phyloP scores from a whole-genome alignment of 345 rosid genomes.

The Capsella bursapastoris region DNA sequence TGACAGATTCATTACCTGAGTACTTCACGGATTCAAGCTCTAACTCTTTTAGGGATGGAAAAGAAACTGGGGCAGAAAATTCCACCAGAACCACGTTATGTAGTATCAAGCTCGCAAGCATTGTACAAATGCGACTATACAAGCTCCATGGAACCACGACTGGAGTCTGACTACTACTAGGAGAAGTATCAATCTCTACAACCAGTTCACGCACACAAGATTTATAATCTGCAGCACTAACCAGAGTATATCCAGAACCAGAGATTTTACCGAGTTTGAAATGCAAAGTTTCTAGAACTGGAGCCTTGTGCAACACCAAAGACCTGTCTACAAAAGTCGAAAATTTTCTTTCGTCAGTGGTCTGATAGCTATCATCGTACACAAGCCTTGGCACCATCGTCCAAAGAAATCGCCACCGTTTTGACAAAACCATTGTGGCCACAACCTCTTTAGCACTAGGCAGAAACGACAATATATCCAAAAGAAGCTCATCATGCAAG shows the following conservation, averaged over 20 bases:
- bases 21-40: background rate
- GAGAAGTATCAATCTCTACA: background rate
- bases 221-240: background rate
- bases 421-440: slow-evolving; percentile 5
- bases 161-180: background rate
- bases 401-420: slow-evolving; percentile 9
- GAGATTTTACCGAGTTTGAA: background rate
- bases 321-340: background rate
- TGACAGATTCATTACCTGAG: background rate
- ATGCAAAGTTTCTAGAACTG: background rate
- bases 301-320: slow-evolving; percentile 13
- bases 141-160: background rate
- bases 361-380: background rate
- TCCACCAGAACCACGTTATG: background rate
- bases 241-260: background rate
- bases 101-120: background rate
- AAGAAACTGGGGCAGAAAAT: background rate
- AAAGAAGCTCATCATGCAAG: background rate
- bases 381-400: background rate
- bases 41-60: background rate
- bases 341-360: background rate
- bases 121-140: background rate
- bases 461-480: background rate
- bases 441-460: background rate
- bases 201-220: background rate